Conservation (phyloP, 2,329 filamentous ascomycete genomes). For the Aspergillus sergii region DNA sequence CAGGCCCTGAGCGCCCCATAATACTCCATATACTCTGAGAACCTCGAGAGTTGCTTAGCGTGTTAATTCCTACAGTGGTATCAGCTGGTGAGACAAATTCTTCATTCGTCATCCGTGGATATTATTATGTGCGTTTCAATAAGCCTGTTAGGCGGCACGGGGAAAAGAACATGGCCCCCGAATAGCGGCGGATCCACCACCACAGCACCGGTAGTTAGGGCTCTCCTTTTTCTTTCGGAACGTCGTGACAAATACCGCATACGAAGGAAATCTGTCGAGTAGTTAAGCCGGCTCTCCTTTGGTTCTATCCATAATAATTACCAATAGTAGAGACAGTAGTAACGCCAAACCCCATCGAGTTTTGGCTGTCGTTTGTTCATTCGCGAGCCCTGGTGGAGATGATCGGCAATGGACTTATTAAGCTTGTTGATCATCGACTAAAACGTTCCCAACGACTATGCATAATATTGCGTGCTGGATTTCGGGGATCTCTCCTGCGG, state of each 20-base stretch:
- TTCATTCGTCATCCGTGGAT: background rate
- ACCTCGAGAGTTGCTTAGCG: background rate
- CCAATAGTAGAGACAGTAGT: background rate
- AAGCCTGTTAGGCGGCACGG: background rate
- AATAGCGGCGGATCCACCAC: background rate
- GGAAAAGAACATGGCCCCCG: background rate
- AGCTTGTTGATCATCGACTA: conserved; percentile 1
- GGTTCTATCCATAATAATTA: background rate
- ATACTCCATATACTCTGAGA: background rate
- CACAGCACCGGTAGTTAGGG: background rate
- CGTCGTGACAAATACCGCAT: background rate
- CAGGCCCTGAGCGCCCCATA: background rate
- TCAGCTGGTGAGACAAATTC: background rate
- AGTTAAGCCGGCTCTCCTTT: background rate
- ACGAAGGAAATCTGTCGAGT: background rate
- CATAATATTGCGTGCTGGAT: background rate
- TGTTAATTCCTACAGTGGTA: background rate
- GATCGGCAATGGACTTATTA: background rate
- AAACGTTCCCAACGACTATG: background rate
- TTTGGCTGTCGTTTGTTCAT: background rate
- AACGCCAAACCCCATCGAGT: background rate
- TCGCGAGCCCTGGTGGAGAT: background rate
- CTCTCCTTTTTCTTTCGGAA: background rate
- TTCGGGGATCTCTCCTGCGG: background rate
- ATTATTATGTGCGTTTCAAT: background rate